These are phyloP conservation scores for Phytophthora agathidicida DNA, from an alignment of 352 stramenopile genomes.

Conservation along the genomic window DNA sequence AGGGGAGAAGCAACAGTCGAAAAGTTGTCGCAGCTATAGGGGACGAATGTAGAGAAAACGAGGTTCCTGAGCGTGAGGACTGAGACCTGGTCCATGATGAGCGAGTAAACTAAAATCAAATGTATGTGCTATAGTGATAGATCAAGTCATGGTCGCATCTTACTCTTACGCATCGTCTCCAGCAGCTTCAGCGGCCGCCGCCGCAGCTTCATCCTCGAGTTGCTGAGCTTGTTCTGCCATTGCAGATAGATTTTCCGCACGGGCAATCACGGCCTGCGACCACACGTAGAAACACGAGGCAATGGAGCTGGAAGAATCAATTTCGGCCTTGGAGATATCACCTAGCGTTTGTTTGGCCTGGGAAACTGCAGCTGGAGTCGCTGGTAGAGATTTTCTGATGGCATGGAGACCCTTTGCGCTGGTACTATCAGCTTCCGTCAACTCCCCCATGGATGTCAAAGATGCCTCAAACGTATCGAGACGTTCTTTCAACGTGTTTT, in stretches of 20 bases:
- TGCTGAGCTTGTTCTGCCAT: slow-evolving; percentile 45
- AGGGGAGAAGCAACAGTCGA: slow-evolving; percentile 9
- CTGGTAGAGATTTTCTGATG: slow-evolving; percentile 25
- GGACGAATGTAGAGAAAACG: slow-evolving; percentile 3
- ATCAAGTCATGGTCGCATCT: neutral
- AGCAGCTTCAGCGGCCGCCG: slow-evolving; percentile 17
- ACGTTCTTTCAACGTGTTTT: slow-evolving; percentile 33
- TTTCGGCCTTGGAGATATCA: slow-evolving; percentile 56
- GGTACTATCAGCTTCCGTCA: slow-evolving; percentile 19
- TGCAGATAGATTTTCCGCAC: slow-evolving; percentile 57
- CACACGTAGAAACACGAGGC: slow-evolving; percentile 61
- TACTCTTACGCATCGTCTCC: slow-evolving; percentile 18
- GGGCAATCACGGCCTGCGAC: slow-evolving; percentile 53
- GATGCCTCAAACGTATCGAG: slow-evolving; percentile 41
- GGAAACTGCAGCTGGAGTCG: slow-evolving; percentile 15
- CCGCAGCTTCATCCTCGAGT: slow-evolving; percentile 44
- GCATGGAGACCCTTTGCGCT: slow-evolving; percentile 21
- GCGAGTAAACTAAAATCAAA: neutral
- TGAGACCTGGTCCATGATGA: neutral
- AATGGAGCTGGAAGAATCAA: slow-evolving; percentile 53
- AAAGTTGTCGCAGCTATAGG: slow-evolving; percentile 19
- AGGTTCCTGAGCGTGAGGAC: slow-evolving; percentile 4
- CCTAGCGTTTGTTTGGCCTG: slow-evolving; percentile 50
- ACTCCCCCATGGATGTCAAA: slow-evolving; percentile 6
- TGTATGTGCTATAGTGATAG: neutral